phyloP scores from a whole-genome alignment of 192 early-diverging fungal species.

The Coemansia guatemalensis region DNA sequence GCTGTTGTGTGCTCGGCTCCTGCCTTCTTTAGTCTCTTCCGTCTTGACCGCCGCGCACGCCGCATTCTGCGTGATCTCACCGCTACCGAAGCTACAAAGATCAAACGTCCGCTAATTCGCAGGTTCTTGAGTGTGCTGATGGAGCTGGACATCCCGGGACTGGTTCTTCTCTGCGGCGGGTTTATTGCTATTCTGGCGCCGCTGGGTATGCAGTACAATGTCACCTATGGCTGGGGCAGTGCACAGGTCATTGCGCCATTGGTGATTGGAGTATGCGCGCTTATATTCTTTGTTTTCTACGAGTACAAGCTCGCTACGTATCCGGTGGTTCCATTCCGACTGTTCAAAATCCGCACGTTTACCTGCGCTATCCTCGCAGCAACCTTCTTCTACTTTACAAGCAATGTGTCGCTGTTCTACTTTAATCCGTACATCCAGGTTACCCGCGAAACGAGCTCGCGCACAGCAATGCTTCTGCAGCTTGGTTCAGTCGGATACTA shows the following conservation, averaged over 20 bases:
- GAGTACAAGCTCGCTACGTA: slow-evolving; percentile 64
- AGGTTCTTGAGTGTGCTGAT: slow-evolving; percentile 12
- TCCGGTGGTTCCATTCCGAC: slow-evolving; percentile 58
- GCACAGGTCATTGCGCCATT: slow-evolving; percentile 54
- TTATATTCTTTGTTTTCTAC: slow-evolving; percentile 45
- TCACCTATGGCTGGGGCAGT: slow-evolving; percentile 57
- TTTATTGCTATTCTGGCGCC: slow-evolving; percentile 43
- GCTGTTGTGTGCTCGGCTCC: slow-evolving; percentile 40
- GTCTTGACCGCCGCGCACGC: slow-evolving; percentile 30
- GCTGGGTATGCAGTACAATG: slow-evolving; percentile 46
- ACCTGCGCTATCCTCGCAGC: slow-evolving; percentile 36
- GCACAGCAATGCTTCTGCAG: slow-evolving; percentile 48
- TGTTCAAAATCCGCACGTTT: slow-evolving; percentile 48
- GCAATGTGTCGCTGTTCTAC: slow-evolving; percentile 45
- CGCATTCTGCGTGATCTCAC: slow-evolving; percentile 13
- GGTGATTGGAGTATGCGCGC: slow-evolving; percentile 26
- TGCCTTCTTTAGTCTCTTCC: slow-evolving; percentile 20
- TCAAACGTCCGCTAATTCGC: not conserved
- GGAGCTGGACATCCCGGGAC: slow-evolving; percentile 40
- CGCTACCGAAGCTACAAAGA: not conserved
- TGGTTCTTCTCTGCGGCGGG: slow-evolving; percentile 39
- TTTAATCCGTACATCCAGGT: slow-evolving; percentile 49
- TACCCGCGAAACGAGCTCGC: slow-evolving; percentile 32
- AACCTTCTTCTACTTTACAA: slow-evolving; percentile 43
- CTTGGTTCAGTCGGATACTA: slow-evolving; percentile 38